Evolutionary conservation across 345 rosid genomes (phyloP), one percentile per base, ranked within the genome.

Genomic region (Carallia pectinifolia): DNA sequence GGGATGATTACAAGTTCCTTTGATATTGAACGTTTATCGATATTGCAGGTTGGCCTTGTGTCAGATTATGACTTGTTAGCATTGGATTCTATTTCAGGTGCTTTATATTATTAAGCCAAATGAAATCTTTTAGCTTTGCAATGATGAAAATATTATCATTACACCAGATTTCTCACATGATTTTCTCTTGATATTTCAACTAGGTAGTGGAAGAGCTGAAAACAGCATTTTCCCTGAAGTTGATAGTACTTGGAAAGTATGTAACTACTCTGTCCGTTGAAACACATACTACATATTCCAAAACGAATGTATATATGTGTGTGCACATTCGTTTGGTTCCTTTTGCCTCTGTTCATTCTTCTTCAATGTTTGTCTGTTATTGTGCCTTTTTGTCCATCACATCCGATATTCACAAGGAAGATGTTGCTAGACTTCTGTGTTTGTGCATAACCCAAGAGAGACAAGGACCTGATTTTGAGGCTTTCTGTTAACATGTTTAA

Each of bases 1-100:
- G 50, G 50, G 50, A 44, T 44, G 50, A 12, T 44, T 33, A 33
- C 53, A 10, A 50, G n/a, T 19, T 53, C 18, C 19, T 52, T 48
- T 70, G 53, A 31, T 17, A 64, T 33, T n/a, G 30, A 40, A 68
- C 27, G 40, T 36, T 54, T 63, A 69, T 67, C 73, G 64, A 68
- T 71, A 66, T 66, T 85, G 80, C 84, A 94, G 97, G 97, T 91
- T 77, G 98, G 98, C 74, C 93, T 94, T 75, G 95, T 90, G 76
- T 94, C 97, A 33, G 97, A 91, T 80, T 91, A 91, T 78, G 98
- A 94, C 81, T 84, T 91, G 83, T 65, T 91, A 75, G 97, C 96
- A 33, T 76, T 94, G 89, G 98, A 94, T 82, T 91, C 97, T 60
- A 82, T 91, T 83, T 89, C 91, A 75, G 97, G 97, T 88, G 85